phyloP scores from a whole-genome alignment of 208 protist genomes.

The Acanthamoeba castellanii region DNA sequence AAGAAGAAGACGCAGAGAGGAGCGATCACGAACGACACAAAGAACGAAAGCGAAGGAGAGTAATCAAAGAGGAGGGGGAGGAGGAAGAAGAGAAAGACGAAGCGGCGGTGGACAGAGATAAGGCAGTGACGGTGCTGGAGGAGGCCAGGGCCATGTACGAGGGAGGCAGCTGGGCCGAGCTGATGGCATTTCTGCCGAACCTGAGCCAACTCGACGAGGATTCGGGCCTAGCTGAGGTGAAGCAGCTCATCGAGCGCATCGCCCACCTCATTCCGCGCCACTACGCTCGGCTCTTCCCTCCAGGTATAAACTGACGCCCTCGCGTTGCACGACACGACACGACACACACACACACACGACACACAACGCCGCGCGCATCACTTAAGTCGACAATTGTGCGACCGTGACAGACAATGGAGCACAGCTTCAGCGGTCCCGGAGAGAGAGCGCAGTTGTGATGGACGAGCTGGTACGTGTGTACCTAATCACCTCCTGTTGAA shows the following conservation, averaged over 20 bases:
- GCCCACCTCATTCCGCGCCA: not conserved
- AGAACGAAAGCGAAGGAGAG: not conserved
- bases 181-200: not conserved
- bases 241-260: not conserved
- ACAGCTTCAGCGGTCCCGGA: not conserved
- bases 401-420: not conserved
- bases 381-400: not conserved
- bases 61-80: not conserved
- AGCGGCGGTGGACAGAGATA: not conserved
- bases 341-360: no score
- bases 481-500: not conserved
- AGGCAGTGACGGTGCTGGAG: not conserved
- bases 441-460: not conserved
- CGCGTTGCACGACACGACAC: not conserved
- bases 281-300: constrained; percentile 10
- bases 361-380: no score
- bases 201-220: not conserved
- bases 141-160: constrained; percentile 3
- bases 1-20: not conserved
- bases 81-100: not conserved
- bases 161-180: not conserved
- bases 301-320: not conserved
- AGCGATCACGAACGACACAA: not conserved
- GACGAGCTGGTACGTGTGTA: not conserved
- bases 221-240: not conserved